These are phyloP conservation scores for Thermochaetoides thermophila DNA, from an alignment of 495 filamentous ascomycete species.

Conservation along the genomic window DNA sequence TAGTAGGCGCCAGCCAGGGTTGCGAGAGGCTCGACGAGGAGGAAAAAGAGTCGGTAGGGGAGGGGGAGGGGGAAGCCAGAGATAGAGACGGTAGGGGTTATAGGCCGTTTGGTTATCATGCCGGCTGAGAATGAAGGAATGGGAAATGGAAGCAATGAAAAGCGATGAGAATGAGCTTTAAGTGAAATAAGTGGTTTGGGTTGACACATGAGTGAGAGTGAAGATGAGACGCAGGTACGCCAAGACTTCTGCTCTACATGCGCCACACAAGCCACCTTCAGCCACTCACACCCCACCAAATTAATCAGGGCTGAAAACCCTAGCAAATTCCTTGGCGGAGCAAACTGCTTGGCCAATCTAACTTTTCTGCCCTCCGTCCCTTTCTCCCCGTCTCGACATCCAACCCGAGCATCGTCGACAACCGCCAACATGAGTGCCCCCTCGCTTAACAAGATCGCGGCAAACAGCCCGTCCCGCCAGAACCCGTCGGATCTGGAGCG, in stretches of 20 bases:
- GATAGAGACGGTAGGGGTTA: background rate
- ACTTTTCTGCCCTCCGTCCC: background rate
- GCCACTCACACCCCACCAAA: constrained; percentile 1
- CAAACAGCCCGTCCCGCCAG: constrained; percentile 84
- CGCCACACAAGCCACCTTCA: too few relatives aligned
- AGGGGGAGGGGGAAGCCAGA: constrained; percentile 25
- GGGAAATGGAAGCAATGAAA: too few relatives aligned
- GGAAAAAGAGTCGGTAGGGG: constrained; percentile 47
- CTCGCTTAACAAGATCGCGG: constrained; percentile 90
- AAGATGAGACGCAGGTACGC: too few relatives aligned
- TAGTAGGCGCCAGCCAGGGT: constrained; percentile 52
- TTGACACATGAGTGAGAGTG: too few relatives aligned
- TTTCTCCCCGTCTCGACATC: background rate
- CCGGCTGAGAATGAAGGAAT: too few relatives aligned
- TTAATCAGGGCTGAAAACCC: constrained; percentile 20
- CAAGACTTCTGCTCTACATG: too few relatives aligned
- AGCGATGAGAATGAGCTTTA: too few relatives aligned
- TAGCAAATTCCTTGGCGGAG: constrained; percentile 9
- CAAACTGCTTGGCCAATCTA: background rate
- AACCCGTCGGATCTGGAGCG: constrained; percentile 91
- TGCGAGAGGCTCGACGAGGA: constrained; percentile 48
- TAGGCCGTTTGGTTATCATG: constrained; percentile 1
- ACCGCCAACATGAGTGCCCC: constrained; percentile 38
- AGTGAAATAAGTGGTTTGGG: too few relatives aligned
- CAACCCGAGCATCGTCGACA: constrained; percentile 16